Base-by-base conservation (phyloP, 129 eudicot species). In the Helichrysum umbraculigerum region DNA sequence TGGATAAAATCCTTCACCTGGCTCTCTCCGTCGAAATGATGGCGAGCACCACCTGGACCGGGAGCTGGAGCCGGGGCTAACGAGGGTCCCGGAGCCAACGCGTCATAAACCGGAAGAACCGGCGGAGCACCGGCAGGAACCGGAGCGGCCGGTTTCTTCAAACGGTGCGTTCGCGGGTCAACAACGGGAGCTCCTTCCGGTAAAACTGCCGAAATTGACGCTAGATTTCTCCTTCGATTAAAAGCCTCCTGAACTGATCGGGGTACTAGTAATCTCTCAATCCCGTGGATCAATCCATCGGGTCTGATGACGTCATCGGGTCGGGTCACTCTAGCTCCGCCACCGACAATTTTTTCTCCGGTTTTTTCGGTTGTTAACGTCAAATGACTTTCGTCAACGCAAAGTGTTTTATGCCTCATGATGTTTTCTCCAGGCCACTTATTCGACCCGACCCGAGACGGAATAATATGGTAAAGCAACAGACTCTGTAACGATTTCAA, bases 41-140 rank as follows among this genome's bases (percentile, higher is more conserved):
- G 93, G 83, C 77, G 91, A 1, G 87, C 80, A 0, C 97, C 98
- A 0, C 98, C 96, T n/a, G 98, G 98, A 0, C 98, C 98, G 0
- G 98, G 98, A 0, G 98, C 98, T 0, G 98, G 98, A 0, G 98
- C 98, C 2, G 97, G 97, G 1, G 98, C 97, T 0, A 87, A 83
- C 3, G 90, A 81, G 0, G 97, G 96, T 0, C 98, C 98, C 3
- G 98, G 97, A 0, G 98, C 97, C 78, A 94, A 3, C 2, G 98
- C 98, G 64, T 84, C 89, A 61, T 62, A 85, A 4, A 93, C 63
- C 14, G 98, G 97, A 0, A 94, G 83, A 5, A 35, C 89, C 29
- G 99, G 99, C 1, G 99, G 84, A 0, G 93, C 66, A 1, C 97
- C 99, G 20, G 74, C 86, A 0, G 94, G 89, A 2, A 64, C 83